Conservation (phyloP, 805 yeast species). For the Ogataea siamensis region DNA sequence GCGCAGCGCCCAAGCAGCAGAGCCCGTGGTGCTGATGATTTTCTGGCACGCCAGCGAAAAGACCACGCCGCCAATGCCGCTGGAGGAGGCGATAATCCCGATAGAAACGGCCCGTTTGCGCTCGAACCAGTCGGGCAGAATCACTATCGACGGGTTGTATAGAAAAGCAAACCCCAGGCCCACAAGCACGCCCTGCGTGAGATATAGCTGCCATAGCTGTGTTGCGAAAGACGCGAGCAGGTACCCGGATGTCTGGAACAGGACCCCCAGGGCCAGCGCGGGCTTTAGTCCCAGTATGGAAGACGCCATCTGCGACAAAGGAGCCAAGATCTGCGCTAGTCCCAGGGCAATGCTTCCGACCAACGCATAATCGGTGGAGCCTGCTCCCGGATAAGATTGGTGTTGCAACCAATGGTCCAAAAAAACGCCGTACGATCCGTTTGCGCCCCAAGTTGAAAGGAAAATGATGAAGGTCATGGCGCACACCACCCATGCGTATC, state of each 20-base stretch:
- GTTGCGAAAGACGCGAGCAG: conserved; percentile 50
- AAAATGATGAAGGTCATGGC: conserved; percentile 45
- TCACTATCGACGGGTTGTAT: conserved; percentile 48
- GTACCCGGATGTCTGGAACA: conserved; percentile 45
- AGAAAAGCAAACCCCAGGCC: conserved; percentile 52
- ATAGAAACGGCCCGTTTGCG: conserved; percentile 43
- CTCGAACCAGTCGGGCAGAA: conserved; percentile 60
- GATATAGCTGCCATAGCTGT: conserved; percentile 46
- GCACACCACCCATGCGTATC: conserved; percentile 57
- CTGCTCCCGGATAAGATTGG: conserved; percentile 49
- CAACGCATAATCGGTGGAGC: conserved; percentile 54
- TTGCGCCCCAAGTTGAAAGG: conserved; percentile 65
- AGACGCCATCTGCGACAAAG: conserved; percentile 21
- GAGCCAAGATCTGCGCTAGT: conserved; percentile 26
- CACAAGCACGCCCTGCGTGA: conserved; percentile 52
- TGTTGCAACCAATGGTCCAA: conserved; percentile 50
- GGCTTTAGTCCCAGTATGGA: conserved; percentile 23
- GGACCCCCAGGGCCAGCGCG: conserved; percentile 36
- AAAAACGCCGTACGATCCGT: conserved; percentile 59
- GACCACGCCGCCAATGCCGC: conserved; percentile 46
- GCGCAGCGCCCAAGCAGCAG: conserved; percentile 44
- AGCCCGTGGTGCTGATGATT: conserved; percentile 39
- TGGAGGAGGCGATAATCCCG: conserved; percentile 40
- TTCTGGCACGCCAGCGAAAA: conserved; percentile 37
- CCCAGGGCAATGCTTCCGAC: conserved; percentile 48